Evolutionary conservation across 164 flowering plant genomes (phyloP), one percentile per base, ranked within the genome.

Genomic region (Vitis cinerea): DNA sequence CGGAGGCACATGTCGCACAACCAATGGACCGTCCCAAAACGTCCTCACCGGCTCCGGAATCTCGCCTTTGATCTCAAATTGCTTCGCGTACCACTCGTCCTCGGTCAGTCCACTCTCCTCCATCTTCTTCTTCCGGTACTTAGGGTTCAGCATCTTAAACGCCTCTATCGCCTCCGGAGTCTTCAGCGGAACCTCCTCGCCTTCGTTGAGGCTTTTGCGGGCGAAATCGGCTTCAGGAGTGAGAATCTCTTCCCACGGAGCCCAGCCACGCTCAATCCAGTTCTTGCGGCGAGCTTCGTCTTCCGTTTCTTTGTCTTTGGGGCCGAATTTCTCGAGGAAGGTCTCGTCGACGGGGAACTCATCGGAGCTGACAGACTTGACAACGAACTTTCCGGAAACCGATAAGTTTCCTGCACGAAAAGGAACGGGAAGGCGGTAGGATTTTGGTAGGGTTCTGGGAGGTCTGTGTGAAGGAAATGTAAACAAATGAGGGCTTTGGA

Each of bases 171-270:
- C 84, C 50, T 95, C 99, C 2, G 96, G 96, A 14, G 81, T 11
- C 53, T 86, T 83, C 11, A 95, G 85, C 0, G 96, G 80, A 2
- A 95, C 94, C 67, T 92, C 98, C 56, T 91, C 97, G 14, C 99
- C 99, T 77, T 95, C 99, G 65, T 95, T 83, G 10, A 95, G 82
- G 66, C 91, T 83, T 59, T 82, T 85, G 1, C 93, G 70, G 3
- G 99, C 99, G 71, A 95, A 95, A 67, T 85, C 84, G n/a, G 84
- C 98, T 70, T 95, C 98, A 0, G 94, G 90, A 6, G 93, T 68
- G 59, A 91, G 87, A 29, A 95, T 83, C 65, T 91, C 99, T 27
- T 95, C 99, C 99, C 99, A 95, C 0, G 99, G 99, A 17, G 99
- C 99, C 99, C 98, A 95, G 1, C 89, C 94, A 6, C 92, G 85